A percentile compares a stretch with the other conserved stretches of the same genome.
Conservation (phyloP, 1,284 basidiomycete genomes). For the Erythrobasidium hasegawianum region DNA sequence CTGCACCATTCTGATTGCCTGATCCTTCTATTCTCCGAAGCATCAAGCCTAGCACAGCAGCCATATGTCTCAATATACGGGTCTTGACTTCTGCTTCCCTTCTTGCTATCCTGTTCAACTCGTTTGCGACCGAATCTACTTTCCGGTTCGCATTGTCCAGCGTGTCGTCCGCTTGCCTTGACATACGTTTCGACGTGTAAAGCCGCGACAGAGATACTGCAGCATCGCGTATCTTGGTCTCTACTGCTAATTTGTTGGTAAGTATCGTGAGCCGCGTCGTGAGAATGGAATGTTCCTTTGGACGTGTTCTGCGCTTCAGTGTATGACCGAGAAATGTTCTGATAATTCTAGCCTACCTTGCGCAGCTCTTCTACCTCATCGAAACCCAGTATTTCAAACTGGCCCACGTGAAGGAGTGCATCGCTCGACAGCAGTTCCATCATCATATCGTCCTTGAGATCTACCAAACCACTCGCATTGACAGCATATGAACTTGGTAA, state of each 20-base stretch:
- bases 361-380: constrained; percentile 33
- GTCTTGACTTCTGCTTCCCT: constrained; percentile 15
- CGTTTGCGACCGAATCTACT: constrained; percentile 14
- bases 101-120: constrained; percentile 11
- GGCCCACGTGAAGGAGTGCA: constrained; percentile 32
- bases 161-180: constrained; percentile 25
- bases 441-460: constrained; percentile 33
- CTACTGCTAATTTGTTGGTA: constrained; percentile 20
- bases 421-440: constrained; percentile 31
- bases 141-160: constrained; percentile 13
- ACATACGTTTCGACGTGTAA: constrained; percentile 24
- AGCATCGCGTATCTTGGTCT: constrained; percentile 32
- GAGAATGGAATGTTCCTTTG: constrained; percentile 30
- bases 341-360: constrained; percentile 10
- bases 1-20: constrained; percentile 5
- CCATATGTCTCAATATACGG: constrained; percentile 29
- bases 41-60: constrained; percentile 28
- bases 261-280: constrained; percentile 17
- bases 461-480: constrained; percentile 23
- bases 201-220: constrained; percentile 24
- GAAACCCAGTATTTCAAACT: constrained; percentile 30
- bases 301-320: background rate
- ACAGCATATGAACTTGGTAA: constrained; percentile 20
- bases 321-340: background rate
- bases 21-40: constrained; percentile 27